Evolutionary conservation across 2,329 filamentous ascomycete genomes (phyloP).

Genomic region (Apiospora phragmitis): DNA sequence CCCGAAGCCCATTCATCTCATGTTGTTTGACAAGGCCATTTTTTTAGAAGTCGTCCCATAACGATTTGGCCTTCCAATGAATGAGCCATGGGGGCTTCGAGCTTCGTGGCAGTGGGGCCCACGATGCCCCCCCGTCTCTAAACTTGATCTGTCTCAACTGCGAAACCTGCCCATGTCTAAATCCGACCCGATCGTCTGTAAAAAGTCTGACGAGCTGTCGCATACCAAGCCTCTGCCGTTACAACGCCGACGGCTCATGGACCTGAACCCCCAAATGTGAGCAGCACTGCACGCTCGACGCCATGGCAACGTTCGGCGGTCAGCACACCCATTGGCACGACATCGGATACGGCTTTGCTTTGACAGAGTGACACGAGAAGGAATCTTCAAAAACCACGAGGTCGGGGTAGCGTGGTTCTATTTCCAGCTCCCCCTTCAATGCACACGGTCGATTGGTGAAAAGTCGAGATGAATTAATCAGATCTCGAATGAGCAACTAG

Average conservation of each 20-base stretch:
- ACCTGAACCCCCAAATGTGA: not conserved
- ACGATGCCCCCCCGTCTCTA: constrained; percentile 19
- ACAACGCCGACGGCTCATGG: not conserved
- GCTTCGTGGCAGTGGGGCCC: too few species aligned
- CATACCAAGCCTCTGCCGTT: constrained; percentile 11
- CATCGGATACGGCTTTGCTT: too few species aligned
- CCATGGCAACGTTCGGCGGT: not conserved
- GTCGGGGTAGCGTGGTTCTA: not conserved
- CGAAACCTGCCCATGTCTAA: constrained; percentile 30
- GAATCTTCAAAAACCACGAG: not conserved
- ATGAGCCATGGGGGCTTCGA: not conserved
- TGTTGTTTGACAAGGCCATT: not conserved
- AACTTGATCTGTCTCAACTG: constrained; percentile 27
- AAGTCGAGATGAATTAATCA: not conserved
- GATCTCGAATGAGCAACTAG: not conserved
- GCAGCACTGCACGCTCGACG: not conserved
- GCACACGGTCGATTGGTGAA: not conserved
- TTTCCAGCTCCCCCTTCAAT: not conserved
- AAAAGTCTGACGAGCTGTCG: constrained; percentile 20
- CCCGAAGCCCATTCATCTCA: not conserved
- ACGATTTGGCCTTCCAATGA: not conserved
- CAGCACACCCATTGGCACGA: too few species aligned
- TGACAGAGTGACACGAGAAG: not conserved
- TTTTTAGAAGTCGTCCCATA: not conserved
- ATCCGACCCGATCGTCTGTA: constrained; percentile 19